phyloP scores from a whole-genome alignment of 352 stramenopile species.

The Phytopythium cucurbitacearum region DNA sequence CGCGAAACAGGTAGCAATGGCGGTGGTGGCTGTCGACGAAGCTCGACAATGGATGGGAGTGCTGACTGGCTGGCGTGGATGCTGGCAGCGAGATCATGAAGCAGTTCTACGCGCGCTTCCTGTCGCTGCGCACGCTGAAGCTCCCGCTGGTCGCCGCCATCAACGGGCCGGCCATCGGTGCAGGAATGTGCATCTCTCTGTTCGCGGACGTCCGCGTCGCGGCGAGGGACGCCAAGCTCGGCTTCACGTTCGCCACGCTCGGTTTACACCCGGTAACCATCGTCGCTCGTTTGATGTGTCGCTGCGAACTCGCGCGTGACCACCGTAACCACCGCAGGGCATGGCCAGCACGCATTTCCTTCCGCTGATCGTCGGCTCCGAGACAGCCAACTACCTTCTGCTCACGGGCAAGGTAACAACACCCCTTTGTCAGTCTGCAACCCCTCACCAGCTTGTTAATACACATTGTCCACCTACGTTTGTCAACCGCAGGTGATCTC shows the following conservation, averaged over 20 bases:
- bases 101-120: constrained; percentile 79
- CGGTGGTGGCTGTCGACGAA: not conserved
- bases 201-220: constrained; percentile 81
- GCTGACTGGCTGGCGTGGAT: not conserved
- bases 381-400: constrained; percentile 70
- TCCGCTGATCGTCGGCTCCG: constrained; percentile 47
- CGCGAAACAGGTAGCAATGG: constrained; percentile 51
- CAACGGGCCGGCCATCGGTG: constrained; percentile 80
- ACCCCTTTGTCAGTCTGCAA: not conserved
- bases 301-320: not conserved
- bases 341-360: constrained; percentile 87
- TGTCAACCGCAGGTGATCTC: constrained; percentile 34
- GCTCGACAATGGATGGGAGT: not conserved
- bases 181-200: constrained; percentile 76
- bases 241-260: constrained; percentile 86
- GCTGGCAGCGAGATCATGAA: constrained; percentile 64
- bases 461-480: not conserved
- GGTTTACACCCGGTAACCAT: constrained; percentile 63
- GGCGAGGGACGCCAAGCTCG: constrained; percentile 64
- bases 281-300: not conserved
- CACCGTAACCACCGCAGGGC: constrained; percentile 22
- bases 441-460: not conserved
- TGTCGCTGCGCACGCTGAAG: constrained; percentile 70
- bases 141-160: constrained; percentile 84
- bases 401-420: constrained; percentile 51